phyloP scores from a whole-genome alignment of 163 green algal species.

The Volvox carteri region DNA sequence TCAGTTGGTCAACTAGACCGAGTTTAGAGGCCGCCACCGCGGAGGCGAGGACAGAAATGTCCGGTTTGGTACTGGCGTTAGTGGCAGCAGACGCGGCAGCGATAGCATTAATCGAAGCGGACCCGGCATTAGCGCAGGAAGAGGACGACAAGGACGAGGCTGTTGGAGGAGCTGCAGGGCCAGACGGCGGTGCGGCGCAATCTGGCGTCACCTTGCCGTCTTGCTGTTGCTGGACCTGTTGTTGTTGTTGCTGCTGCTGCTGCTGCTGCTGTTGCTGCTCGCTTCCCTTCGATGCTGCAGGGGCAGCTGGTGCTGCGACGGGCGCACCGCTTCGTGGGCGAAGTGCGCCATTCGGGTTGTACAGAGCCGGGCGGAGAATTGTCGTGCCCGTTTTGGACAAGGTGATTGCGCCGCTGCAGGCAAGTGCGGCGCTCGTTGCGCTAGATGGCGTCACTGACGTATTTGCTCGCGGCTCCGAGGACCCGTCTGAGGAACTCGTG shows the following conservation, averaged over 20 bases:
- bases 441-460: no score
- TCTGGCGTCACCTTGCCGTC: not conserved
- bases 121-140: no score
- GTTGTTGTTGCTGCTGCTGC: no score
- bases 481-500: no score
- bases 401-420: not conserved
- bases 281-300: no score
- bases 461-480: no score
- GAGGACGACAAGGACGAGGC: not conserved
- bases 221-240: not conserved
- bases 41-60: slow-evolving; percentile 45
- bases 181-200: not conserved
- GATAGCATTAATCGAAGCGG: no score
- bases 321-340: not conserved
- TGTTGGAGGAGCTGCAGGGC: not conserved
- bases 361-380: not conserved
- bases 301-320: not conserved
- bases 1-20: slow-evolving; percentile 64
- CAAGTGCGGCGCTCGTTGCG: no score
- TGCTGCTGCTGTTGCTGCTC: no score
- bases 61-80: not conserved
- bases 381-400: not conserved
- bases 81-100: not conserved
- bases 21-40: slow-evolving; percentile 66
- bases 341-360: not conserved